Conservation (phyloP, 1,284 basidiomycete genomes). For the Heterobasidion annosum region DNA sequence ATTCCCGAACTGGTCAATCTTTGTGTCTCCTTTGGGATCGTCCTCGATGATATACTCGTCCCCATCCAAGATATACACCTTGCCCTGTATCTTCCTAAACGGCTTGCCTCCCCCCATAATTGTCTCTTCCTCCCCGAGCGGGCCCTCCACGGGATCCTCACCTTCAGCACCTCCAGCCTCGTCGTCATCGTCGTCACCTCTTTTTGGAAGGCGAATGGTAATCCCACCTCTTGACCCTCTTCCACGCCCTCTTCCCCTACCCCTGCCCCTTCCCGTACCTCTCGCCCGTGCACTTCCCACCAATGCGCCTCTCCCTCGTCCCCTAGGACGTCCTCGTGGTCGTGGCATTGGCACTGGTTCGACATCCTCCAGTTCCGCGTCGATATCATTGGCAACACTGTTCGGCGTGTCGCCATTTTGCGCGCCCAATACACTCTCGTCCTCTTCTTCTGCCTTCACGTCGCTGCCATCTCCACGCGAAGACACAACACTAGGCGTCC, state of each 20-base stretch:
- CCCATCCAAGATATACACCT: conserved; percentile 71
- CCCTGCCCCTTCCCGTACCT: conserved; percentile 33
- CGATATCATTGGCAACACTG: conserved; percentile 4
- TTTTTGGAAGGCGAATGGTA: conserved; percentile 24
- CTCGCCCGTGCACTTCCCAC: conserved; percentile 13
- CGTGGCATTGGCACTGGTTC: conserved; percentile 13
- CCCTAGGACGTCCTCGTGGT: conserved; percentile 18
- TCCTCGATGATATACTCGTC: conserved; percentile 85
- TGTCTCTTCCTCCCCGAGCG: conserved; percentile 12
- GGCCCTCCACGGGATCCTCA: conserved; percentile 13
- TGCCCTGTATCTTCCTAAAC: conserved; percentile 67
- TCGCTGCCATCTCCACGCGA: too few relatives aligned
- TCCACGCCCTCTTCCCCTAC: conserved; percentile 33
- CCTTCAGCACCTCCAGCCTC: conserved; percentile 21
- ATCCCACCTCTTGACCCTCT: conserved; percentile 19
- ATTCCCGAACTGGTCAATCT: conserved; percentile 82
- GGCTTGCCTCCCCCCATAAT: conserved; percentile 50
- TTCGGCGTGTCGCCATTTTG: conserved; percentile 1
- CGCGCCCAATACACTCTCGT: neutral
- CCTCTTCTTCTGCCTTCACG: neutral
- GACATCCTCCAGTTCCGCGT: conserved; percentile 10
- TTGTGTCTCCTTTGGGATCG: conserved; percentile 84
- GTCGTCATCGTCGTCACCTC: conserved; percentile 37
- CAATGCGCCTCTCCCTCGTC: conserved; percentile 17
- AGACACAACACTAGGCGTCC: too few relatives aligned